Evolutionary conservation across 805 yeast genomes (phyloP).

Genomic region (Candida bentonensis): DNA sequence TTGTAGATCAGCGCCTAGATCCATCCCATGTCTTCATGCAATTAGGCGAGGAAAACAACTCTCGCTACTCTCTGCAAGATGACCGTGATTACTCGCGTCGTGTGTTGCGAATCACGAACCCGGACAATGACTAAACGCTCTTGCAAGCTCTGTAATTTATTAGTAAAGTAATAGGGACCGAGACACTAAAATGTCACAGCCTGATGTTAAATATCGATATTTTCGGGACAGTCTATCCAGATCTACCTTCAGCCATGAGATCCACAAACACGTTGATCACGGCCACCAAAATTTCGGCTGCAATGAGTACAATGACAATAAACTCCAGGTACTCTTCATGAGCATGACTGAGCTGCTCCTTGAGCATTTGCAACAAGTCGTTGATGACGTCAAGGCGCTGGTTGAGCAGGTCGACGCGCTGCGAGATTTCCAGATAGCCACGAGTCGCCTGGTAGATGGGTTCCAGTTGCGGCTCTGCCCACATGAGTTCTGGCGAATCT

Average conservation of each 20-base stretch:
- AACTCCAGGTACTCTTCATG: conserved; percentile 83
- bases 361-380: conserved; percentile 87
- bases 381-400: conserved; percentile 89
- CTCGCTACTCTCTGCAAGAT: conserved; percentile 36
- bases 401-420: conserved; percentile 76
- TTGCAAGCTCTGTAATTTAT: background rate
- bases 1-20: conserved; percentile 49
- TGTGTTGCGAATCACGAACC: conserved; percentile 43
- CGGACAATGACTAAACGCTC: conserved; percentile 15
- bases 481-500: conserved; percentile 96
- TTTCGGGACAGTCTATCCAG: background rate
- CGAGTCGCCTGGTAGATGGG: conserved; percentile 96
- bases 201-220: background rate
- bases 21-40: conserved; percentile 39
- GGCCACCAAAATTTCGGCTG: conserved; percentile 83
- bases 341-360: conserved; percentile 92
- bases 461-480: conserved; percentile 97
- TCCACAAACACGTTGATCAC: conserved; percentile 51
- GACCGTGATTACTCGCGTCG: conserved; percentile 43
- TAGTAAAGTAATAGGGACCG: background rate
- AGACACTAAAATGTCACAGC: background rate
- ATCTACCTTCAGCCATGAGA: conserved; percentile 14
- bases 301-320: conserved; percentile 80
- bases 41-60: conserved; percentile 32
- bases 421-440: conserved; percentile 90